Conservation (phyloP, 345 rosid genomes). For the Gossypium turneri region DNA sequence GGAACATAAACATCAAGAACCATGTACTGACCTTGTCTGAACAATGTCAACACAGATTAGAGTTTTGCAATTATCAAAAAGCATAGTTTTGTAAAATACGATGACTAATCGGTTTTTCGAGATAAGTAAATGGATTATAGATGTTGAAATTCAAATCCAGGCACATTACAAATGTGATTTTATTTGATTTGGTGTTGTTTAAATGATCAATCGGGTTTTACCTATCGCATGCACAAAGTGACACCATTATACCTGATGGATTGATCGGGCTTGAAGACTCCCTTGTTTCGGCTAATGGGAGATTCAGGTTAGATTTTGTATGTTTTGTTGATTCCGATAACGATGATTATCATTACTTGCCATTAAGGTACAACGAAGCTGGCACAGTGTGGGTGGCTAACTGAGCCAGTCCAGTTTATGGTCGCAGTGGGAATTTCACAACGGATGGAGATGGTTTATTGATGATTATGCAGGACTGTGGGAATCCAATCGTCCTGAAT, state of each 20-base stretch:
- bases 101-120: too few relatives aligned
- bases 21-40: too few relatives aligned
- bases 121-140: too few relatives aligned
- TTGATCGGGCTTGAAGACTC: background rate
- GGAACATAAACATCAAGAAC: too few relatives aligned
- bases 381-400: slow-evolving; percentile 4
- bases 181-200: too few relatives aligned
- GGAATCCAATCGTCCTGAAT: background rate
- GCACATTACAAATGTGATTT: too few relatives aligned
- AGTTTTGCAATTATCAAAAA: too few relatives aligned
- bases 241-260: slow-evolving; percentile 2
- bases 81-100: too few relatives aligned
- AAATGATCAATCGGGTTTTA: background rate
- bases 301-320: background rate
- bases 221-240: slow-evolving; percentile 6
- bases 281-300: background rate
- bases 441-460: slow-evolving; percentile 5
- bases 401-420: slow-evolving; percentile 6
- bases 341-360: background rate
- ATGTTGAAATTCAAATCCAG: too few relatives aligned
- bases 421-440: slow-evolving; percentile 2
- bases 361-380: background rate
- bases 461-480: slow-evolving; percentile 1
- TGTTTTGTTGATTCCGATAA: background rate
- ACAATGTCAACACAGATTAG: too few relatives aligned